phyloP scores from a whole-genome alignment of 495 filamentous ascomycete species.

The Lasiosphaeria ovina region DNA sequence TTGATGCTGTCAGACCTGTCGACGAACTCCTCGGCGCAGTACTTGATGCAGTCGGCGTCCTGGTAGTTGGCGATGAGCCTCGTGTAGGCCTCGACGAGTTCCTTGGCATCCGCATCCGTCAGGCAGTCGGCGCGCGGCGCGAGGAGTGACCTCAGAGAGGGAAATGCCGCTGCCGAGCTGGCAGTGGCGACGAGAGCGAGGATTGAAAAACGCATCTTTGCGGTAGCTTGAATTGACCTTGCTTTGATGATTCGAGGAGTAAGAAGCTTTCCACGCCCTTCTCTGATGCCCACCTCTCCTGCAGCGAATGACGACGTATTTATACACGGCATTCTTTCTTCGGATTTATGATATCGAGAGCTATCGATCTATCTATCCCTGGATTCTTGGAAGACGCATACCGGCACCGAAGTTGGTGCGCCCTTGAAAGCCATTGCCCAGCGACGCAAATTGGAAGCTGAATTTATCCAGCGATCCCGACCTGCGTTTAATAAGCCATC shows the following conservation, averaged over 20 bases:
- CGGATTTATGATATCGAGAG: neutral
- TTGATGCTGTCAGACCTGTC: constrained; percentile 40
- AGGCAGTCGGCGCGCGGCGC: constrained; percentile 26
- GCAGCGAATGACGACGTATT: constrained; percentile 9
- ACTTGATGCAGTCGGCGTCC: constrained; percentile 34
- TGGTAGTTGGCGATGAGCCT: constrained; percentile 36
- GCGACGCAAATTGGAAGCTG: constrained; percentile 18
- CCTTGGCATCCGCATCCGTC: constrained; percentile 26
- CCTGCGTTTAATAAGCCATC: constrained; percentile 21
- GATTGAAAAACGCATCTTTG: constrained; percentile 30
- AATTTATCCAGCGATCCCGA: constrained; percentile 31
- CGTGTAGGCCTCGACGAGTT: constrained; percentile 32
- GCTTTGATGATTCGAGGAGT: neutral
- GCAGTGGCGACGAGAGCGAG: constrained; percentile 26
- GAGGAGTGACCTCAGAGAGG: constrained; percentile 18
- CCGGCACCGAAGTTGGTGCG: constrained; percentile 7
- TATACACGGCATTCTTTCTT: constrained; percentile 10
- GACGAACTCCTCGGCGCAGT: constrained; percentile 34
- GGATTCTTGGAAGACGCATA: neutral
- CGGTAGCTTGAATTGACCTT: neutral
- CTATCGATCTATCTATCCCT: neutral
- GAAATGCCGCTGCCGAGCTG: constrained; percentile 28
- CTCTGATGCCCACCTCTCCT: neutral
- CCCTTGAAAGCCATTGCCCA: constrained; percentile 3
- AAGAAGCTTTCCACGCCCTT: too few relatives aligned